These are phyloP conservation scores for Cryptosporidium bovis DNA, from an alignment of 169 alveolate species.

Conservation along the genomic window DNA sequence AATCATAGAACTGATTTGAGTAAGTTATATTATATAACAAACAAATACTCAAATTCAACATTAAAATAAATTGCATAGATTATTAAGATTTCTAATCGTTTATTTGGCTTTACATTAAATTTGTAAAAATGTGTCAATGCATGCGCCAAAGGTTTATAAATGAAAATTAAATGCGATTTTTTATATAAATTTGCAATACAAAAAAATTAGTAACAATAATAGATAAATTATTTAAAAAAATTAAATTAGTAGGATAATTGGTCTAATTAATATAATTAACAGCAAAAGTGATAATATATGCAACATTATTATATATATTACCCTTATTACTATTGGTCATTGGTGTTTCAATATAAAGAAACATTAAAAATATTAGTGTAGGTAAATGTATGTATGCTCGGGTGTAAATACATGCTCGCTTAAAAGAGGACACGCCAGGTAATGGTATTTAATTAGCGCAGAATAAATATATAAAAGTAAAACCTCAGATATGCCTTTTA, in stretches of 20 bases:
- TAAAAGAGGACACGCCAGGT: conserved; percentile 75
- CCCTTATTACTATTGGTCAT: too few species aligned
- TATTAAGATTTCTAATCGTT: not conserved
- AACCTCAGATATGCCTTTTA: conserved; percentile 30
- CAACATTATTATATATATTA: not conserved
- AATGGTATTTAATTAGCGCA: conserved; percentile 21
- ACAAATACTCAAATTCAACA: not conserved
- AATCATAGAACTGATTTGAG: not conserved
- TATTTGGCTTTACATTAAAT: not conserved
- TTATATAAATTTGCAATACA: not conserved
- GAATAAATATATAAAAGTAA: conserved; percentile 30
- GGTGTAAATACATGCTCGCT: conserved; percentile 68
- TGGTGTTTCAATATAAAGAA: too few species aligned
- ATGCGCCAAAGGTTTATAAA: conserved; percentile 45
- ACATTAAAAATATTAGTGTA: too few species aligned
- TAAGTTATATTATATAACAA: too few species aligned
- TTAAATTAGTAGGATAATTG: not conserved
- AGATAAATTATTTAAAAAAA: not conserved
- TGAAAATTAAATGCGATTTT: conserved; percentile 10
- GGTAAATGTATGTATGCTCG: conserved; percentile 59
- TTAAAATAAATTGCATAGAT: not conserved
- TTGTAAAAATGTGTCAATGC: conserved; percentile 61
- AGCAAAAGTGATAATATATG: not conserved
- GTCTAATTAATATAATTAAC: not conserved
- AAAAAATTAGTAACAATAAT: not conserved